A percentile compares a stretch with the other conserved stretches of the same genome.
Evolutionary conservation across 345 rosid genomes (phyloP).

Genomic region (Lepidium aucheri): DNA sequence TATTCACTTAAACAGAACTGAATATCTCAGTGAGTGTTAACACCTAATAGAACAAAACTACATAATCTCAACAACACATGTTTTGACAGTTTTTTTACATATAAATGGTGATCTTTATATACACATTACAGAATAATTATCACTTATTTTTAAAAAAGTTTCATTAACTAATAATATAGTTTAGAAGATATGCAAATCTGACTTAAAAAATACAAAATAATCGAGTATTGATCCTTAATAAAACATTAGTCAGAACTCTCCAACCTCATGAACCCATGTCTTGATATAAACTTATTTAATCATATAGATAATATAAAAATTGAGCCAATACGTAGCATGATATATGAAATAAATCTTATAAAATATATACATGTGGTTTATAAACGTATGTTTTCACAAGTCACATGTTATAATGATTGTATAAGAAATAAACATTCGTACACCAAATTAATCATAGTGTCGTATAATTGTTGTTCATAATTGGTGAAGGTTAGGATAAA

Average conservation of each 20-base stretch:
- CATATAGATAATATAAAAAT: slow-evolving; percentile 5
- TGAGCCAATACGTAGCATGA: slow-evolving; percentile 30
- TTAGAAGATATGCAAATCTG: slow-evolving; percentile 18
- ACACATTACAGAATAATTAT: background rate
- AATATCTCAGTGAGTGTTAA: slow-evolving; percentile 15
- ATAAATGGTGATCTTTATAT: background rate
- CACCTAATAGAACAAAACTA: slow-evolving; percentile 28
- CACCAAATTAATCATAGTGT: slow-evolving; percentile 21
- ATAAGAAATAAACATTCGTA: slow-evolving; percentile 20
- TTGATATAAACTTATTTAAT: background rate
- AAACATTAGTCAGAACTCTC: slow-evolving; percentile 20
- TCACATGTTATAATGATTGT: slow-evolving; percentile 21
- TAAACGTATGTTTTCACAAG: slow-evolving; percentile 20
- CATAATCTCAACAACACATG: slow-evolving; percentile 24
- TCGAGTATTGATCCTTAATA: slow-evolving; percentile 7
- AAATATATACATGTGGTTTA: slow-evolving; percentile 17
- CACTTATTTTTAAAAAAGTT: background rate
- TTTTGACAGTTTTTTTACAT: slow-evolving; percentile 15
- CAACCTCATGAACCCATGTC: slow-evolving; percentile 11
- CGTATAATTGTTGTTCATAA: slow-evolving; percentile 15
- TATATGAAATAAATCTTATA: slow-evolving; percentile 5
- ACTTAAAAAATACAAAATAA: background rate
- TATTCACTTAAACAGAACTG: slow-evolving; percentile 3
- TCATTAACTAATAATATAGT: background rate
- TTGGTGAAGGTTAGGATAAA: slow-evolving; percentile 24